Evolutionary conservation across 2,329 filamentous ascomycete species (phyloP).

Genomic region (Pseudocercospora ulei): DNA sequence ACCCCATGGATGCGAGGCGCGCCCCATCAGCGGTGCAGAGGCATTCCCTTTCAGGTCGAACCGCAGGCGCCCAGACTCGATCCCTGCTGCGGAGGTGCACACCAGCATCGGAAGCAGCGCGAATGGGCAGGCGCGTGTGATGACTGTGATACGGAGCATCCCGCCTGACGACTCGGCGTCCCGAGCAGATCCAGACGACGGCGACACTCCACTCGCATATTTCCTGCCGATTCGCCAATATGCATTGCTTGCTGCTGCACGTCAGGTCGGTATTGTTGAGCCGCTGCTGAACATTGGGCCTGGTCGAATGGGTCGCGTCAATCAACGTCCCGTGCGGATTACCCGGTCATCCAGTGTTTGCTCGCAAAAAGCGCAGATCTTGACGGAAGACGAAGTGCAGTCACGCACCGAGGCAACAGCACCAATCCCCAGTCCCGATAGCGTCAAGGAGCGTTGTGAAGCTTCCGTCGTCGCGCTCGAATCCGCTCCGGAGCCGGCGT

Average conservation of each 20-base stretch:
- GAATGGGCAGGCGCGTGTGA: constrained; percentile 3
- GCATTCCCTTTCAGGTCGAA: not conserved
- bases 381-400: not conserved
- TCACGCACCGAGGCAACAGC: not conserved
- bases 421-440: not conserved
- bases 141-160: constrained; percentile 1
- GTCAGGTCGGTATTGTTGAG: not conserved
- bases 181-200: not conserved
- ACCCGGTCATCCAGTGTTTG: not conserved
- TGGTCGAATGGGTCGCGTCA: not conserved
- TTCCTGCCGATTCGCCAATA: constrained; percentile 1
- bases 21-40: not conserved
- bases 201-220: constrained; percentile 1
- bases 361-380: not conserved
- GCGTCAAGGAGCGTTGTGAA: constrained; percentile 1
- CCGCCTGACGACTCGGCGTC: not conserved
- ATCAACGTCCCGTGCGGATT: not conserved
- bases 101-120: not conserved
- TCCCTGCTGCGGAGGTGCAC: not conserved
- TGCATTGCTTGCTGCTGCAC: not conserved
- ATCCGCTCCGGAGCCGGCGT: not conserved
- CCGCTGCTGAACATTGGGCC: not conserved
- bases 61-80: not conserved
- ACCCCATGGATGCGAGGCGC: not conserved
- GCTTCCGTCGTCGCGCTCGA: not conserved